Base-by-base conservation (phyloP, 768 basidiomycete genomes). In the Boletus sp. region DNA sequence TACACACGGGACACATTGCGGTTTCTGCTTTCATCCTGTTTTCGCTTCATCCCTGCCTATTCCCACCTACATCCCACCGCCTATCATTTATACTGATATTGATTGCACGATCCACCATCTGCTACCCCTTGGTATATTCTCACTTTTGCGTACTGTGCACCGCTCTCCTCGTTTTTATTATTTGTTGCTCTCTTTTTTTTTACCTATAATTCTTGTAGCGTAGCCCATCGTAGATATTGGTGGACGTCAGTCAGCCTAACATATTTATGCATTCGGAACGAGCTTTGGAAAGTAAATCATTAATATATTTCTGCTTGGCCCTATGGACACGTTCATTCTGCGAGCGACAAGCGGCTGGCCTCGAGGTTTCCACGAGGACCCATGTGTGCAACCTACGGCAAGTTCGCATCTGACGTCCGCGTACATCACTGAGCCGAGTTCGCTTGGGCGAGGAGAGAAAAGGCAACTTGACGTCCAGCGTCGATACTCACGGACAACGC, bases 181-280 rank as follows among this genome's bases (percentile, higher is more conserved):
- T 49, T n/a, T 27, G 27, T 14, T 46, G 11, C 43, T 30, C 27
- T 15, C 15, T 46, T 66, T 23, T 4, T 21, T n/a, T 35, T 14
- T 37, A 13, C 17, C 15, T n/a, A 25, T 37, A 38, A 38, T 49
- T 38, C 37, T 38, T 49, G 47, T 49, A 49, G 47, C 47, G 47
- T 38, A 49, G 17, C 27, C 10, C 47, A 38, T 19, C 37, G 47
- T 48, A 68, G 67, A 68, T 64, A 65, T 56, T 59, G 63, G 64
- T 56, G 56, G 66, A 66, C 53, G 50, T 48, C 53, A 37, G 54
- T 57, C 61, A 49, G 34, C 50, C 46, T 49, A 43, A 58, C 51
- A 32, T 68, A 68, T 68, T 71, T 68, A 71, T 71, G 59, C 56
- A 56, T 54, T 55, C 32, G 66, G 56, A 71, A 62, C 33, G 45